A percentile compares a stretch with the other conserved stretches of the same genome.
These are phyloP conservation scores for Endocladia muricata DNA, from an alignment of 31 red algal species.

Conservation along the genomic window DNA sequence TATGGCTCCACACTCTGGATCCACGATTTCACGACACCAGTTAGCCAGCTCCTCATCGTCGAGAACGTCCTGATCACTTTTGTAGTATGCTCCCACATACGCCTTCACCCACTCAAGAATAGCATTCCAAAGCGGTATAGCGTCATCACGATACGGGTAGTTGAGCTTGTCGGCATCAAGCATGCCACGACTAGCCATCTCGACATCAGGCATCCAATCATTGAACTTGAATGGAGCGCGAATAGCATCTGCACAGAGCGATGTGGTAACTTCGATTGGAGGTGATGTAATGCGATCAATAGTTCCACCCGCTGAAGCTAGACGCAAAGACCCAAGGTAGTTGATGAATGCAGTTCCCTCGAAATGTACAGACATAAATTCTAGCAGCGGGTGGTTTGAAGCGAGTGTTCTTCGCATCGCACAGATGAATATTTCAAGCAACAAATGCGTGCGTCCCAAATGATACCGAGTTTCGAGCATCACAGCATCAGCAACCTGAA, in stretches of 20 bases:
- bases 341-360: conserved; percentile 42
- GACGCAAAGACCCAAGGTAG: neutral
- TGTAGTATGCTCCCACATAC: conserved; percentile 6
- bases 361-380: conserved; percentile 18
- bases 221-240: conserved; percentile 18
- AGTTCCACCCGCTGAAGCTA: conserved; percentile 15
- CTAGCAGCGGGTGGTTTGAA: conserved; percentile 18
- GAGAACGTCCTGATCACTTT: neutral
- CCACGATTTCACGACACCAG: conserved; percentile 3
- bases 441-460: conserved; percentile 31
- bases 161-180: neutral
- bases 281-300: conserved; percentile 47
- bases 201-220: conserved; percentile 41
- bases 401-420: conserved; percentile 13
- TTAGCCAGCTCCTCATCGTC: neutral
- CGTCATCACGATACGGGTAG: conserved; percentile 40
- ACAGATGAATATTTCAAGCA: conserved; percentile 29
- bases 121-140: neutral
- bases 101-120: conserved; percentile 3
- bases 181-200: conserved; percentile 22
- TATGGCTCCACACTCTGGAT: neutral
- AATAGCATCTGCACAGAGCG: neutral
- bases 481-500: conserved; percentile 47
- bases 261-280: conserved; percentile 4
- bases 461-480: conserved; percentile 29